Percentiles rank a stretch among this genome's conserved stretches.
These are phyloP conservation scores for Umbellularia californica DNA, from an alignment of 164 flowering plant species.

Conservation along the genomic window DNA sequence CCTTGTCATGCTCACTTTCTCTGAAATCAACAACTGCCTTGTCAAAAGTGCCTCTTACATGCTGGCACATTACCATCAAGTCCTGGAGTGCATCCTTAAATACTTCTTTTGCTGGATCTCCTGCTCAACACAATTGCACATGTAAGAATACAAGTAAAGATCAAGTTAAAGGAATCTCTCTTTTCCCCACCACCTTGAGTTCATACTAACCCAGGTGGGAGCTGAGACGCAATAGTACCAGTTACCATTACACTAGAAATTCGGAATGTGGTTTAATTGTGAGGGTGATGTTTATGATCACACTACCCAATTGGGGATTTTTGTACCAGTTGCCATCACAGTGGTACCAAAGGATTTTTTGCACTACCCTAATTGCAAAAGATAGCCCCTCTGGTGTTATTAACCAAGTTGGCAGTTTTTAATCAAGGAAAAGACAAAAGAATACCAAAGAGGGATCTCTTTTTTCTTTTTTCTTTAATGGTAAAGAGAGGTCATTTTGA, in stretches of 20 bases:
- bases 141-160: not conserved
- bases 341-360: no score
- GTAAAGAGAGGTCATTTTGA: no score
- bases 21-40: constrained; percentile 55
- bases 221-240: not conserved
- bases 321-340: no score
- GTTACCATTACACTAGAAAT: not conserved
- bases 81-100: constrained; percentile 82
- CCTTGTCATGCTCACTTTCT: constrained; percentile 17
- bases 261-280: no score
- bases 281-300: no score
- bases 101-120: constrained; percentile 79
- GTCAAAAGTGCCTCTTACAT: constrained; percentile 68
- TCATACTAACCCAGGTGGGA: not conserved
- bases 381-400: no score
- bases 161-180: not conserved
- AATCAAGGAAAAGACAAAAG: no score
- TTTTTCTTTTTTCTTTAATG: no score
- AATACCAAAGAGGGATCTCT: no score
- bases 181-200: not conserved
- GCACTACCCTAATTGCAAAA: no score
- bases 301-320: no score
- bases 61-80: constrained; percentile 62
- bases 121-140: constrained; percentile 27
- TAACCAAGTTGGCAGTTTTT: no score